phyloP scores from a whole-genome alignment of 306 rosid species.

The Albizia julibrissin region DNA sequence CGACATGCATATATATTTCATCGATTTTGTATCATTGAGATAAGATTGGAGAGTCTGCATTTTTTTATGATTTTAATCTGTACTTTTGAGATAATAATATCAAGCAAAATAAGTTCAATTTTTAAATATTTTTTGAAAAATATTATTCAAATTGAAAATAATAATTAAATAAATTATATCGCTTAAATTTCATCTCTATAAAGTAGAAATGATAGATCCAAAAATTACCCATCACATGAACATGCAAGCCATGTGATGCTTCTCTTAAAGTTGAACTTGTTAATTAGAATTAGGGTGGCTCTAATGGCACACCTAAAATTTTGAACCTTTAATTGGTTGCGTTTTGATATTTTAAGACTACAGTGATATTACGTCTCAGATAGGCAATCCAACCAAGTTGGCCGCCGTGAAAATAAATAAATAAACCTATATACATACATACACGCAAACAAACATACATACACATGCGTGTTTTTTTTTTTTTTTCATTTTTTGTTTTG shows the following conservation, averaged over 20 bases:
- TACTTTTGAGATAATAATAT: not conserved
- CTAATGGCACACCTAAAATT: not conserved
- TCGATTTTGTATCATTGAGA: not conserved
- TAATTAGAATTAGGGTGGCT: not conserved
- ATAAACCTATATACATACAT: not conserved
- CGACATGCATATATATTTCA: not conserved
- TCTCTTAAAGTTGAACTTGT: conserved; percentile 19
- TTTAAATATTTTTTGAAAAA: not conserved
- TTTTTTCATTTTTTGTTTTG: not conserved
- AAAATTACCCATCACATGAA: not conserved
- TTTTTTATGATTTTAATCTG: not conserved
- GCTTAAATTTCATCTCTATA: not conserved
- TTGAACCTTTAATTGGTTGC: not conserved
- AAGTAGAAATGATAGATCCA: not conserved
- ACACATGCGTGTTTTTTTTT: too few species aligned
- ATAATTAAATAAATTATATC: not conserved
- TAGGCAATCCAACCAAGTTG: not conserved
- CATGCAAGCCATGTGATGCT: conserved; percentile 12
- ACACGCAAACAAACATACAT: too few species aligned
- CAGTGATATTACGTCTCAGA: not conserved
- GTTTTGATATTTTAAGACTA: not conserved
- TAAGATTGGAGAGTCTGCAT: not conserved
- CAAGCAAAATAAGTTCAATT: not conserved
- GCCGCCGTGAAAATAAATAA: too few species aligned
- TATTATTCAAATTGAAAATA: not conserved